Base-by-base conservation (phyloP, 1,284 basidiomycete genomes). In the Hemileccinum hortonii region DNA sequence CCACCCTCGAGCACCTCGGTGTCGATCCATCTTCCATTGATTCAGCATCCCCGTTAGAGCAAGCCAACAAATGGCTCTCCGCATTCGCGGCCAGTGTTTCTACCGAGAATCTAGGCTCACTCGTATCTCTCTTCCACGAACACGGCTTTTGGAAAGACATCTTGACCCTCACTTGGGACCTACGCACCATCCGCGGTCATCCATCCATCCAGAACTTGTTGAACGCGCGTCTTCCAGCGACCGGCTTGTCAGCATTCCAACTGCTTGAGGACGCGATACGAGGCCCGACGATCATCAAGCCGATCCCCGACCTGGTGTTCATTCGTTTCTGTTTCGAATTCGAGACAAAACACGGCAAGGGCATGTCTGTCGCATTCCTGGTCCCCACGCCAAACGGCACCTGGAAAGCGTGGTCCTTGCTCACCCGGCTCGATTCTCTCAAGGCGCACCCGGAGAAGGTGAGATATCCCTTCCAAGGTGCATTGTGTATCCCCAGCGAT, bases 391-490 rank as follows among this genome's bases (percentile, higher is more conserved):
- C 53, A 11, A 19, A 50, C 16, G 48, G 35, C 18, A 22, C 32
- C 21, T 70, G 63, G 65, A 69, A 50, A 33, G 61, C 65, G 3
- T 69, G 66, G 62, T 58, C 64, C 10, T 16, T 70, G 12, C 74
- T 76, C 57, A 82, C 80, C 3, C 70, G 73, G 37, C 70, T 83
- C 9, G 75, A 77, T 50, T 71, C 69, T 4, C 68, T 84, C 41
- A 72, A 76, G 50, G 76, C 63, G 16, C 65, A 69, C 58, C 72
- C 75, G 0, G 77, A 77, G n/a, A 52, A 56, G 44, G 67, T 63
- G 42, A 30, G 61, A 37, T 32, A 3, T 45, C 30, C 5, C 30
- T 5, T 15, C 15, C n/a, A 11, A 41, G 7, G 11, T 22, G 18
- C 40, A 39, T 32, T 32, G 12, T 15, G 11, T 18, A n/a, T 9